A percentile compares a stretch with the other conserved stretches of the same genome.
Conservation (phyloP, 441 rosid genomes). For the Adansonia madagascariensis region DNA sequence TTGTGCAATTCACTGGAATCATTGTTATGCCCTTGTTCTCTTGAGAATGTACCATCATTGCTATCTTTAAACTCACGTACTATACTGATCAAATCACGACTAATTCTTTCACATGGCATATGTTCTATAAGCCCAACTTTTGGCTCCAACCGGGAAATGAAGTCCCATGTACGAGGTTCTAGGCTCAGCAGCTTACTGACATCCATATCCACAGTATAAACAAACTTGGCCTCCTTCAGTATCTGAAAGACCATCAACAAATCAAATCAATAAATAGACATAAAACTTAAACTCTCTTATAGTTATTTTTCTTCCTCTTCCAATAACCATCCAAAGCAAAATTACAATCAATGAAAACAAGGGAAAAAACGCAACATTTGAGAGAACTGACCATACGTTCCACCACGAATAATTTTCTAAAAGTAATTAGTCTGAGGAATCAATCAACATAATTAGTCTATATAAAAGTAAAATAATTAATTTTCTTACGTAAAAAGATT, state of each 20-base stretch:
- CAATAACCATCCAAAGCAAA: not conserved
- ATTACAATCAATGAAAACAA: conserved; percentile 3
- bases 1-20: conserved; percentile 32
- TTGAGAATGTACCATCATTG: conserved; percentile 25
- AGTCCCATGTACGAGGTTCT: conserved; percentile 86
- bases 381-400: not conserved
- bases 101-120: conserved; percentile 42
- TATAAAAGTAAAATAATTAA: conserved; percentile 8
- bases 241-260: conserved; percentile 46
- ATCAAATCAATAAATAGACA: conserved; percentile 20
- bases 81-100: conserved; percentile 61
- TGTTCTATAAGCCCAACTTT: conserved; percentile 76
- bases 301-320: conserved; percentile 15
- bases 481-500: not conserved
- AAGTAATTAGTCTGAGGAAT: not conserved
- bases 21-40: conserved; percentile 24
- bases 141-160: conserved; percentile 72
- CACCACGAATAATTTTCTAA: not conserved
- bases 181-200: conserved; percentile 66
- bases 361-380: not conserved
- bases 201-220: conserved; percentile 87
- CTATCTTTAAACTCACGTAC: conserved; percentile 47
- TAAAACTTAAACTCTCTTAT: not conserved
- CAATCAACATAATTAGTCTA: conserved; percentile 3
- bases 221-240: conserved; percentile 84